A percentile compares a stretch with the other conserved stretches of the same genome.
Evolutionary conservation across 495 filamentous ascomycete species (phyloP).

Genomic region (Aspergillus coremiiformis): DNA sequence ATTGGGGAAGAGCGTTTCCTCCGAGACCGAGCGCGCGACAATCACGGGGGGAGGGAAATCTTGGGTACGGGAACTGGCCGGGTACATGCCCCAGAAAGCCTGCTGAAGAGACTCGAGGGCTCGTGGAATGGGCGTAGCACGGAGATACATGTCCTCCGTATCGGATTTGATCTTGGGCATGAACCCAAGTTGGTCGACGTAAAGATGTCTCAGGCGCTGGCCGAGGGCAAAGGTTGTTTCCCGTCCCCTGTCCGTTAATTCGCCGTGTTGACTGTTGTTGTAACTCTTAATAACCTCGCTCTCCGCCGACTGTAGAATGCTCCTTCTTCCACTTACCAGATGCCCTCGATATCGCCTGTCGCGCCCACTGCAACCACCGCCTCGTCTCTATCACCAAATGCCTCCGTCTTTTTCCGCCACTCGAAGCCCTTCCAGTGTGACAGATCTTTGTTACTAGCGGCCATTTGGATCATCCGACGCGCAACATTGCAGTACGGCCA

Average conservation of each 20-base stretch:
- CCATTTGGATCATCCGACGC: slow-evolving; percentile 60
- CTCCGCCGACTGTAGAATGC: background rate
- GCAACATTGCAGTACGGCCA: slow-evolving; percentile 91
- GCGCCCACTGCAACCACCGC: slow-evolving; percentile 61
- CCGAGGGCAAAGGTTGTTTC: slow-evolving; percentile 79
- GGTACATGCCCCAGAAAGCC: slow-evolving; percentile 84
- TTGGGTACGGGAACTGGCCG: slow-evolving; percentile 54
- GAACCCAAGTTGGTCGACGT: slow-evolving; percentile 81
- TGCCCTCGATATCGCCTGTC: slow-evolving; percentile 58
- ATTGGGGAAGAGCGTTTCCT: slow-evolving; percentile 93
- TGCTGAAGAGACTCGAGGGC: slow-evolving; percentile 87
- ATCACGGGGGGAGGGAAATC: slow-evolving; percentile 67
- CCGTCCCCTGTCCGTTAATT: slow-evolving; percentile 81
- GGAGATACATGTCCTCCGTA: slow-evolving; percentile 71
- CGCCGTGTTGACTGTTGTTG: slow-evolving; percentile 58
- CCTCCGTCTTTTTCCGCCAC: slow-evolving; percentile 75
- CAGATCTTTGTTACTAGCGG: slow-evolving; percentile 51
- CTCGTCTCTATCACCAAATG: slow-evolving; percentile 65
- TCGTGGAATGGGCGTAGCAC: slow-evolving; percentile 75
- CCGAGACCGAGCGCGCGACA: slow-evolving; percentile 58
- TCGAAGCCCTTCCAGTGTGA: slow-evolving; percentile 59
- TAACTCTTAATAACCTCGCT: slow-evolving; percentile 7
- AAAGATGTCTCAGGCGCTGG: slow-evolving; percentile 68
- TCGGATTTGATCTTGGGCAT: slow-evolving; percentile 61
- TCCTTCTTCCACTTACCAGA: slow-evolving; percentile 49